These are phyloP conservation scores for Citrus sp. DNA, from an alignment of 345 rosid genomes.

Conservation along the genomic window DNA sequence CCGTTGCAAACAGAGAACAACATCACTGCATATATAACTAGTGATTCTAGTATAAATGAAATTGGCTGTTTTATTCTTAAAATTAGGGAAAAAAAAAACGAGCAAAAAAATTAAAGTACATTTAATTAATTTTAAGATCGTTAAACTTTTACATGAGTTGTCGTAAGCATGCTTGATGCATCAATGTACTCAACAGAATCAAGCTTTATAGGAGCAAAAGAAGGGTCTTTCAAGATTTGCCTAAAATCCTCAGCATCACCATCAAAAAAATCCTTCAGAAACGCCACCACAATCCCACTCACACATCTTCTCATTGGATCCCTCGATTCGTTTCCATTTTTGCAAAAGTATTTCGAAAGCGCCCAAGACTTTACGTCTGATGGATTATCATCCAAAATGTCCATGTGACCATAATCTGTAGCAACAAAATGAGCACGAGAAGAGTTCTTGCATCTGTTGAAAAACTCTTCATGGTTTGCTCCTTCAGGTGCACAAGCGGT, in stretches of 20 bases:
- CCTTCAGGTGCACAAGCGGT: slow-evolving; percentile 31
- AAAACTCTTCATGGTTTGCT: slow-evolving; percentile 33
- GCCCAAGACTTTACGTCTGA: slow-evolving; percentile 1
- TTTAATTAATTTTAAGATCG: not conserved
- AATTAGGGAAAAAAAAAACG: no score
- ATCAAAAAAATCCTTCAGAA: slow-evolving; percentile 20
- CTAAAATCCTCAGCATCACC: slow-evolving; percentile 18
- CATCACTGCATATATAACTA: no score
- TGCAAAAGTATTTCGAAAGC: not conserved
- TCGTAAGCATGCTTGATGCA: not conserved
- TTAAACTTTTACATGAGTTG: not conserved
- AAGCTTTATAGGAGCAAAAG: slow-evolving; percentile 26
- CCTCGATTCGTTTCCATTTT: slow-evolving; percentile 13
- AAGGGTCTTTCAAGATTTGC: slow-evolving; percentile 18
- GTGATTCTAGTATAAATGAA: no score
- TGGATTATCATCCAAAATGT: slow-evolving; percentile 30
- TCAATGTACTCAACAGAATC: not conserved
- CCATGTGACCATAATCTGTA: slow-evolving; percentile 41
- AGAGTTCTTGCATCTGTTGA: slow-evolving; percentile 25
- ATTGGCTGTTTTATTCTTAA: no score
- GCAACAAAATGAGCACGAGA: slow-evolving; percentile 34
- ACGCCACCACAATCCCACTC: slow-evolving; percentile 41
- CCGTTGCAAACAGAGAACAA: no score
- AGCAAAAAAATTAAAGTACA: no score
- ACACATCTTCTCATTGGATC: slow-evolving; percentile 31